These are phyloP conservation scores for Eragrostis curvula DNA, from an alignment of 176 grass and related monocot species.

Conservation along the genomic window DNA sequence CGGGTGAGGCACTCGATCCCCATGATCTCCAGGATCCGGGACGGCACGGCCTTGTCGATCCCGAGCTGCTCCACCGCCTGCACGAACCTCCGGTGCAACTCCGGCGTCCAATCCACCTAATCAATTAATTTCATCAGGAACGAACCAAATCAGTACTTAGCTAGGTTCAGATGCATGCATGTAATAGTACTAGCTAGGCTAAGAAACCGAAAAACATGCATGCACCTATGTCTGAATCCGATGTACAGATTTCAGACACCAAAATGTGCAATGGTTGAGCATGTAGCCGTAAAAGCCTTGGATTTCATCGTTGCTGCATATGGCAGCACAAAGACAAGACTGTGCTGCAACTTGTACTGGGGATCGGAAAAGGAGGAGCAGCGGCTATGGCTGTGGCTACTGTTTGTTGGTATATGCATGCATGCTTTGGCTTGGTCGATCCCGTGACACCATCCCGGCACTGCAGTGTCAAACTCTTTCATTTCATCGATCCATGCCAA, in stretches of 20 bases:
- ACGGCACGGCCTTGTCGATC: slow-evolving; percentile 95
- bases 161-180: neutral
- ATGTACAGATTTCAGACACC: neutral
- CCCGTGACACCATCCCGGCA: slow-evolving; percentile 37
- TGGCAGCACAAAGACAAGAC: neutral
- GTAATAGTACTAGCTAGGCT: neutral
- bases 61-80: slow-evolving; percentile 98
- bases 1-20: slow-evolving; percentile 83
- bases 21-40: slow-evolving; percentile 93
- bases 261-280: neutral
- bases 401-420: slow-evolving; percentile 7
- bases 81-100: slow-evolving; percentile 93
- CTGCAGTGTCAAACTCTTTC: slow-evolving; percentile 9
- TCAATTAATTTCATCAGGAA: neutral
- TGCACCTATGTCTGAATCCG: neutral
- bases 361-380: neutral
- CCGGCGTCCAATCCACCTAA: slow-evolving; percentile 98
- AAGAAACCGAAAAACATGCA: neutral
- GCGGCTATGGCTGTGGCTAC: neutral
- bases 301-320: neutral
- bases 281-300: too few relatives aligned
- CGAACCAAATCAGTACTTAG: neutral
- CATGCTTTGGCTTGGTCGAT: slow-evolving; percentile 11
- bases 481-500: neutral
- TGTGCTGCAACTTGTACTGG: neutral